Percentiles rank a stretch among this genome's conserved stretches.
Conservation (phyloP, 257 asterid genomes). For the Solanum lignicaule region DNA sequence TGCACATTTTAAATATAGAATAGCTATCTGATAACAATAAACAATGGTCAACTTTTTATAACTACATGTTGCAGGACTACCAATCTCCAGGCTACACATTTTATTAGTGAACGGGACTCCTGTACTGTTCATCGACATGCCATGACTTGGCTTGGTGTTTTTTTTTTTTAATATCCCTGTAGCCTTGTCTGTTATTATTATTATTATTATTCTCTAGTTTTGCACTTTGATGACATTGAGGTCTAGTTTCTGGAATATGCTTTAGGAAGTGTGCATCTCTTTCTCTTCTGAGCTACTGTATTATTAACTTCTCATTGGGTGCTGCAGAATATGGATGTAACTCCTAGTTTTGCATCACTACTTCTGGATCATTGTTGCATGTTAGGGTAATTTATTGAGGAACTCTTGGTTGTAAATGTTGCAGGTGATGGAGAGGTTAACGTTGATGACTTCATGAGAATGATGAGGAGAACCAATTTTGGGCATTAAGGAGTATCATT, state of each 20-base stretch:
- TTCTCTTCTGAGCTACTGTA: background rate
- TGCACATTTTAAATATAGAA: background rate
- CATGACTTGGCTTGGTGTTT: background rate
- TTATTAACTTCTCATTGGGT: background rate
- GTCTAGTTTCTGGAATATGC: background rate
- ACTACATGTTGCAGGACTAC: background rate
- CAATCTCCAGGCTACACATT: background rate
- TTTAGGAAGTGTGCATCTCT: background rate
- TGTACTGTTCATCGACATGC: background rate
- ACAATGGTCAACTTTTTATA: background rate
- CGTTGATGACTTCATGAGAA: slow-evolving; percentile 73
- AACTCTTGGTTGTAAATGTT: slow-evolving; percentile 3
- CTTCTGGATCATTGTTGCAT: background rate
- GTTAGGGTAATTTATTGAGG: background rate
- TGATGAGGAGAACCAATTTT: slow-evolving; percentile 86
- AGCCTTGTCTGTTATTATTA: background rate
- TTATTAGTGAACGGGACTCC: background rate
- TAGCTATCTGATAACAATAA: background rate
- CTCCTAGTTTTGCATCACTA: background rate
- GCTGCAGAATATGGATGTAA: background rate
- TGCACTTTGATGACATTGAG: background rate
- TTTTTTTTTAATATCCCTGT: background rate
- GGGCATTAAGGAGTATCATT: slow-evolving; percentile 29
- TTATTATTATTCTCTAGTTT: background rate
- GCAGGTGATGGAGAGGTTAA: slow-evolving; percentile 92